Evolutionary conservation across 345 rosid genomes (phyloP).

Genomic region (Atalantia buxifolia): DNA sequence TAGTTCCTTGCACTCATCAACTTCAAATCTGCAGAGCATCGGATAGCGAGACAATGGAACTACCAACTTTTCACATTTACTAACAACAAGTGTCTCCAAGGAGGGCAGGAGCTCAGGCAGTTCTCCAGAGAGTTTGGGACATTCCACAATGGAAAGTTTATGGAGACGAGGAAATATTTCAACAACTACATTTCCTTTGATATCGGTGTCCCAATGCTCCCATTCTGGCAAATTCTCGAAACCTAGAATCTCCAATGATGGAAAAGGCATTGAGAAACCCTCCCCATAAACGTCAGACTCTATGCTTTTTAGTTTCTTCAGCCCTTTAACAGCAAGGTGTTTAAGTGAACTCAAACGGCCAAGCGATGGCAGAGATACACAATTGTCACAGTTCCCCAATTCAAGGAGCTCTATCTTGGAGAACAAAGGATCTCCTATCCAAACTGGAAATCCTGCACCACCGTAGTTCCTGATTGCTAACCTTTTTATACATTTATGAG

Average conservation of each 20-base stretch:
- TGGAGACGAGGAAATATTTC: not conserved
- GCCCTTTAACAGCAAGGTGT: not conserved
- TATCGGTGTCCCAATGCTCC: not conserved
- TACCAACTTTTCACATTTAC: not conserved
- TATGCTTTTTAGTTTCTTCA: not conserved
- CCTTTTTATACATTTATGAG: not conserved
- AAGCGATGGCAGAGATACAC: not conserved
- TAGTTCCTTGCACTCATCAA: not conserved
- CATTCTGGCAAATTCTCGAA: not conserved
- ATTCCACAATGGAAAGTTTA: not conserved
- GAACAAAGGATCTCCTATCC: not conserved
- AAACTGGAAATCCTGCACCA: not conserved
- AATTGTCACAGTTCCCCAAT: not conserved
- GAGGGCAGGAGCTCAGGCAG: not conserved
- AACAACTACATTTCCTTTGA: not conserved
- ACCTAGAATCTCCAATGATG: not conserved
- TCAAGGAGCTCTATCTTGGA: not conserved
- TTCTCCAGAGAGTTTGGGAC: not conserved
- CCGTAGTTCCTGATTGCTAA: not conserved
- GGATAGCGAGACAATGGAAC: not conserved
- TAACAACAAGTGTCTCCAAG: not conserved
- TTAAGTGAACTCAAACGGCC: not conserved
- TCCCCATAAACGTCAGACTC: not conserved
- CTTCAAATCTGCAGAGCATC: not conserved
- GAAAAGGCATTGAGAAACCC: not conserved